Conservation (phyloP, 192 early-diverging fungal species). For the Bifiguratus adelaidae region DNA sequence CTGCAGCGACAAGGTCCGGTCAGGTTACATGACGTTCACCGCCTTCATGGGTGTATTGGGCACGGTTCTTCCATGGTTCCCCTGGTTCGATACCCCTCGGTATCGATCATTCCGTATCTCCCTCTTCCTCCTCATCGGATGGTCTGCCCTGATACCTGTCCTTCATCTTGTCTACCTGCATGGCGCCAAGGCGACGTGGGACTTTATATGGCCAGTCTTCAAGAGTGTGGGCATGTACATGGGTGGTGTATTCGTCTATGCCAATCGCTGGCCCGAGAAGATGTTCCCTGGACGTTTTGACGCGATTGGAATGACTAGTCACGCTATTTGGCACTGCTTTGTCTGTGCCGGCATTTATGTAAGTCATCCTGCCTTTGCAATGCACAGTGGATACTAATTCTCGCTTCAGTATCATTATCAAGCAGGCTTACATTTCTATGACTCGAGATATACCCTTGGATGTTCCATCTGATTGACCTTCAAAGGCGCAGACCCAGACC, state of each 20-base stretch:
- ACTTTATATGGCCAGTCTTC: slow-evolving; percentile 34
- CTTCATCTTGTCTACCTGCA: slow-evolving; percentile 31
- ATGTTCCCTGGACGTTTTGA: slow-evolving; percentile 50
- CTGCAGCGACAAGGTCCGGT: slow-evolving; percentile 22
- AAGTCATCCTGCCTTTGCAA: background rate
- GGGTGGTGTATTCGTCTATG: slow-evolving; percentile 48
- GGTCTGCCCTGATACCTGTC: slow-evolving; percentile 35
- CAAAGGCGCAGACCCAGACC: too few species aligned
- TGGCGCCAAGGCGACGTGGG: slow-evolving; percentile 24
- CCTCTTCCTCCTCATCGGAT: slow-evolving; percentile 40
- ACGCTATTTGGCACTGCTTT: slow-evolving; percentile 52
- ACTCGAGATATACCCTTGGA: slow-evolving; percentile 35
- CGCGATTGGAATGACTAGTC: slow-evolving; percentile 38
- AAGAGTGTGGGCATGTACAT: slow-evolving; percentile 40
- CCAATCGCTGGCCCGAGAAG: slow-evolving; percentile 49
- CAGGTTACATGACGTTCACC: slow-evolving; percentile 38
- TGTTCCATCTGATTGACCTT: too few species aligned
- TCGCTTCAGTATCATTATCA: slow-evolving; percentile 34
- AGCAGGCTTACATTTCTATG: slow-evolving; percentile 41
- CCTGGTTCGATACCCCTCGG: slow-evolving; percentile 38
- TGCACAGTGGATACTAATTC: background rate
- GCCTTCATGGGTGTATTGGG: slow-evolving; percentile 34
- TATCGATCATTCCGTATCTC: slow-evolving; percentile 43
- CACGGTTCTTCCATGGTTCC: slow-evolving; percentile 35
- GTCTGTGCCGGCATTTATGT: slow-evolving; percentile 49